Conservation (phyloP, 768 basidiomycete genomes). For the Tulasnella sp. region DNA sequence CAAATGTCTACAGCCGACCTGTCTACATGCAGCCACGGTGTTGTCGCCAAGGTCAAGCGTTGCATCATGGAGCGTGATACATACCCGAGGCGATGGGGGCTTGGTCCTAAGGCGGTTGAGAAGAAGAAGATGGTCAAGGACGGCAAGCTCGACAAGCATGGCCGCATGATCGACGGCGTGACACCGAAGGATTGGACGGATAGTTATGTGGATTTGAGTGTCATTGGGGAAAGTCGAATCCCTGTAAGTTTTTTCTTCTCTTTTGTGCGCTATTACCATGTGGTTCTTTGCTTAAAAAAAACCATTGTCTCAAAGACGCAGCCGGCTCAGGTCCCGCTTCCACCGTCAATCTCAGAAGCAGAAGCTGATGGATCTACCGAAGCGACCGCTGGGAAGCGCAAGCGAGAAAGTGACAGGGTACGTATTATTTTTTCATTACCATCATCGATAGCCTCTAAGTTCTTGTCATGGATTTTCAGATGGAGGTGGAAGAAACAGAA, state of each 20-base stretch:
- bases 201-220: slow-evolving; percentile 83
- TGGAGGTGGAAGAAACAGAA: slow-evolving; percentile 39
- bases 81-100: slow-evolving; percentile 95
- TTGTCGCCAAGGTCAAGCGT: slow-evolving; percentile 97
- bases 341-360: slow-evolving; percentile 23
- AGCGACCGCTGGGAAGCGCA: slow-evolving; percentile 76
- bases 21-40: slow-evolving; percentile 94
- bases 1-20: slow-evolving; percentile 99
- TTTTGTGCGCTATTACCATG: too few relatives aligned
- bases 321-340: slow-evolving; percentile 22
- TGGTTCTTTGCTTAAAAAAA: slow-evolving; percentile 20
- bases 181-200: slow-evolving; percentile 88
- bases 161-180: slow-evolving; percentile 73
- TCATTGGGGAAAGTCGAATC: slow-evolving; percentile 38
- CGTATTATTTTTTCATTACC: slow-evolving; percentile 4
- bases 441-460: background rate
- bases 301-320: slow-evolving; percentile 20
- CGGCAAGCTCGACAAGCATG: slow-evolving; percentile 93
- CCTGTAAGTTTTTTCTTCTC: too few relatives aligned
- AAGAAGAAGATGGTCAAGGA: slow-evolving; percentile 99
- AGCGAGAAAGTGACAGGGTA: slow-evolving; percentile 39
- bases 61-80: slow-evolving; percentile 99
- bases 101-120: slow-evolving; percentile 91
- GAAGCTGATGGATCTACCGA: slow-evolving; percentile 29
- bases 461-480: slow-evolving; percentile 21